These are phyloP conservation scores for Cercophora samala DNA, from an alignment of 495 filamentous ascomycete genomes.

Conservation along the genomic window DNA sequence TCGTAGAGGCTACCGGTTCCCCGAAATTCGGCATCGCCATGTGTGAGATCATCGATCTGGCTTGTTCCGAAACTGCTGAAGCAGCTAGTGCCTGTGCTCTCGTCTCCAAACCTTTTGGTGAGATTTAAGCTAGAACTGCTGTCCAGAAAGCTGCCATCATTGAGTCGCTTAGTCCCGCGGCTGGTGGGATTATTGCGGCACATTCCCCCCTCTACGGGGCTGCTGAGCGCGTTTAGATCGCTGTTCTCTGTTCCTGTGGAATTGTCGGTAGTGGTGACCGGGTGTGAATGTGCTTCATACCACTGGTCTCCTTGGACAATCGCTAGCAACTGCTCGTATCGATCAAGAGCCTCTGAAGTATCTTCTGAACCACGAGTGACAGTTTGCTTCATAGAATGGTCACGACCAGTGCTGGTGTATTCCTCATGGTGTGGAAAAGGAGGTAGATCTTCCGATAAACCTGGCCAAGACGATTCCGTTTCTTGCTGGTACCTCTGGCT, in stretches of 20 bases:
- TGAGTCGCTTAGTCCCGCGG: not conserved
- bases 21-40: not conserved
- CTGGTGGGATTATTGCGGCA: not conserved
- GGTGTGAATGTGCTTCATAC: not conserved
- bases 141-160: not conserved
- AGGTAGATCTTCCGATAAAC: not conserved
- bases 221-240: not conserved
- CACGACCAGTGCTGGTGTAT: not conserved
- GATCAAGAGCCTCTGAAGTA: conserved; percentile 19
- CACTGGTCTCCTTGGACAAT: conserved; percentile 24
- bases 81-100: not conserved
- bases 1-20: not conserved
- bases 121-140: not conserved
- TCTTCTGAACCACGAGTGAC: conserved; percentile 14
- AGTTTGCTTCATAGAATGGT: not conserved
- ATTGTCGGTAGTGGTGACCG: not conserved
- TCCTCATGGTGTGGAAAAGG: not conserved
- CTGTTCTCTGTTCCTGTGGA: not conserved
- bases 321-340: conserved; percentile 16
- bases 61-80: not conserved
- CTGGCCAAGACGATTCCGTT: conserved; percentile 1
- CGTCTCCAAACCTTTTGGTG: not conserved
- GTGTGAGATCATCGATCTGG: not conserved
- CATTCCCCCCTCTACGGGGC: not conserved
- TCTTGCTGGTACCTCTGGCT: conserved; percentile 19